Conservation (phyloP, 1,139 yeast genomes). For the Yamadazyma buinensis region DNA sequence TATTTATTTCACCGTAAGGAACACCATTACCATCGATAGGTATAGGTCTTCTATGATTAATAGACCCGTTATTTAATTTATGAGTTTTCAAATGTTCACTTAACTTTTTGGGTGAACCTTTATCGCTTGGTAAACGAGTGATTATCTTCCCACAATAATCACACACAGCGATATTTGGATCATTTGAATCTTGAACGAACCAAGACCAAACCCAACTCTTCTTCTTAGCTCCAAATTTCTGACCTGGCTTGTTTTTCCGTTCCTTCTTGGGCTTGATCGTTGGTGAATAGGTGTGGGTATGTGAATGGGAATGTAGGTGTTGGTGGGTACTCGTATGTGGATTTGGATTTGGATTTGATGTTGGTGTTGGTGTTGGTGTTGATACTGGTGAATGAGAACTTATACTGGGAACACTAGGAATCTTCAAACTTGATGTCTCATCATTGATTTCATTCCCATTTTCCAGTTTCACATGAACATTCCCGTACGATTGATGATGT, state of each 20-base stretch:
- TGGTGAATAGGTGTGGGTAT: not conserved
- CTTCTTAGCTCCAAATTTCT: conserved; percentile 55
- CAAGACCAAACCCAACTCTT: conserved; percentile 63
- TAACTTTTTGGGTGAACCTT: conserved; percentile 58
- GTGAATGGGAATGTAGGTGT: not conserved
- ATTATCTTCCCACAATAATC: conserved; percentile 51
- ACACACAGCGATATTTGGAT: conserved; percentile 52
- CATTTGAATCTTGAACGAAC: conserved; percentile 49
- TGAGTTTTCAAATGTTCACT: conserved; percentile 57
- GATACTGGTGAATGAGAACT: not conserved
- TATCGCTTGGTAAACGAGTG: conserved; percentile 47
- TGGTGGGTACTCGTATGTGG: too few relatives aligned
- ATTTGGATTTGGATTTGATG: not conserved
- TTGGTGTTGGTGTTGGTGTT: not conserved
- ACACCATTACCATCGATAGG: conserved; percentile 41
- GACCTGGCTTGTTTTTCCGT: conserved; percentile 45
- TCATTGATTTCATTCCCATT: too few relatives aligned
- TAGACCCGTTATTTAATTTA: conserved; percentile 38
- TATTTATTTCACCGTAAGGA: conserved; percentile 22
- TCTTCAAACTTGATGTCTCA: too few relatives aligned
- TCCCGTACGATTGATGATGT: conserved; percentile 5
- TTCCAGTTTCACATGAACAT: not conserved
- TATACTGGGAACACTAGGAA: too few relatives aligned
- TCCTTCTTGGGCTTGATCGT: conserved; percentile 17
- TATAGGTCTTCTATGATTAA: conserved; percentile 31